Percentiles rank a stretch among this genome's conserved stretches.
Conservation (phyloP, 176 grass and related monocot genomes). For the Oryza meyeriana region DNA sequence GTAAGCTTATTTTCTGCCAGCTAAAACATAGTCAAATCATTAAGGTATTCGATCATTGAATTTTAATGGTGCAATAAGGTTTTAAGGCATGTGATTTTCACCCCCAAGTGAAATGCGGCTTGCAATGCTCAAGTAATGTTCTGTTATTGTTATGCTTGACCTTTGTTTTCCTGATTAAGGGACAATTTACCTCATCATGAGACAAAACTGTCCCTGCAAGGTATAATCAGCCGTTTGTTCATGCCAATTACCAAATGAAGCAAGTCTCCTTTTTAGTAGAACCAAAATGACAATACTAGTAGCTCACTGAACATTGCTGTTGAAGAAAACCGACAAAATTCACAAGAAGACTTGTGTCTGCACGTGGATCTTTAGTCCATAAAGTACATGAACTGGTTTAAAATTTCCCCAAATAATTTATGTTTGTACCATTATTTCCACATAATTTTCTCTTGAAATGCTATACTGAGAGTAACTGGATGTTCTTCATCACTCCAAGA, state of each 20-base stretch:
- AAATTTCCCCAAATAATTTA: not conserved
- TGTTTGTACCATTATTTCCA: not conserved
- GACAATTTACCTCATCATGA: not conserved
- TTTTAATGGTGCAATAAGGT: not conserved
- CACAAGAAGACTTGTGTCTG: not conserved
- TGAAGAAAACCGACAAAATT: not conserved
- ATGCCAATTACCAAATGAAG: not conserved
- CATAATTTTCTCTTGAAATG: not conserved
- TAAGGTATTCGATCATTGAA: not conserved
- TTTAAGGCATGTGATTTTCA: conserved; percentile 1
- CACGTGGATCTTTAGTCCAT: not conserved
- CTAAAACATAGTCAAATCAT: not conserved
- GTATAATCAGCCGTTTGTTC: not conserved
- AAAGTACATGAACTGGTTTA: not conserved
- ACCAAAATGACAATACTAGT: not conserved
- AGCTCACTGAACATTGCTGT: not conserved
- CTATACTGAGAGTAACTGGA: not conserved
- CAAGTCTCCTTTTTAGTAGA: not conserved
- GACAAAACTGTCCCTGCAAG: not conserved
- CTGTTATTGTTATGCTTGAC: not conserved
- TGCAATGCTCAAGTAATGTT: not conserved
- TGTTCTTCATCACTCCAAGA: not conserved
- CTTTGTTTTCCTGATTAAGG: not conserved
- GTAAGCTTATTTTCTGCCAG: not conserved
- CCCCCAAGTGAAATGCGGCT: not conserved